Evolutionary conservation across 306 rosid species (phyloP).

Genomic region (Lathyrus tuberosus): DNA sequence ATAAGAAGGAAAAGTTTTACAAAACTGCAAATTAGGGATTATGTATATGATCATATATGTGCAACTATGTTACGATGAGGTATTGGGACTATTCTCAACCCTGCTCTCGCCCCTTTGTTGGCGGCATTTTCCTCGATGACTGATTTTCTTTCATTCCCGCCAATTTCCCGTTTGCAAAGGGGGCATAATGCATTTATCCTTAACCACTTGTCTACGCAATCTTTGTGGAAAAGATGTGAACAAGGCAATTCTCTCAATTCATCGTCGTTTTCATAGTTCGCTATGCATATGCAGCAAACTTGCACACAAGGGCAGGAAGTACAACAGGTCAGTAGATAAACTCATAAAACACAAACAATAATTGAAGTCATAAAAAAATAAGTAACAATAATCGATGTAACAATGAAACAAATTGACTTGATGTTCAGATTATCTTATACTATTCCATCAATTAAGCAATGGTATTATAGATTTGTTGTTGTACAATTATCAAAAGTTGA

Average conservation of each 20-base stretch:
- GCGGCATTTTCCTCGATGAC: slow-evolving; percentile 42
- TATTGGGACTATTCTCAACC: slow-evolving; percentile 38
- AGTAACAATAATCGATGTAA: too few species aligned
- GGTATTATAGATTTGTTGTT: not conserved
- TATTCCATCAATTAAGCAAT: not conserved
- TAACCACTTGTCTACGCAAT: slow-evolving; percentile 89
- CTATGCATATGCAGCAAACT: slow-evolving; percentile 90
- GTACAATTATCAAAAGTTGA: not conserved
- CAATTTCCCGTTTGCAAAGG: slow-evolving; percentile 78
- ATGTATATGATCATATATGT: not conserved
- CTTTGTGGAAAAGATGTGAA: slow-evolving; percentile 88
- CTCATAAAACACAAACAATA: not conserved
- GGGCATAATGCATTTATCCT: slow-evolving; percentile 87
- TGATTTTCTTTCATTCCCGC: slow-evolving; percentile 45
- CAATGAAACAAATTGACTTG: not conserved
- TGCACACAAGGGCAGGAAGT: slow-evolving; percentile 41
- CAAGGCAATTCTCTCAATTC: slow-evolving; percentile 87
- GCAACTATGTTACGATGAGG: not conserved
- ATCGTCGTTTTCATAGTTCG: slow-evolving; percentile 72
- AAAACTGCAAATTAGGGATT: not conserved
- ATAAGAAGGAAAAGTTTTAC: not conserved
- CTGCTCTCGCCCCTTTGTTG: slow-evolving; percentile 50
- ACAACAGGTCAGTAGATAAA: not conserved
- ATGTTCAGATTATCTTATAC: not conserved
- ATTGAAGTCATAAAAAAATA: not conserved